Evolutionary conservation across 2,329 filamentous ascomycete genomes (phyloP), one percentile per base, ranked within the genome.

Genomic region (Pseudomassariella vexata): DNA sequence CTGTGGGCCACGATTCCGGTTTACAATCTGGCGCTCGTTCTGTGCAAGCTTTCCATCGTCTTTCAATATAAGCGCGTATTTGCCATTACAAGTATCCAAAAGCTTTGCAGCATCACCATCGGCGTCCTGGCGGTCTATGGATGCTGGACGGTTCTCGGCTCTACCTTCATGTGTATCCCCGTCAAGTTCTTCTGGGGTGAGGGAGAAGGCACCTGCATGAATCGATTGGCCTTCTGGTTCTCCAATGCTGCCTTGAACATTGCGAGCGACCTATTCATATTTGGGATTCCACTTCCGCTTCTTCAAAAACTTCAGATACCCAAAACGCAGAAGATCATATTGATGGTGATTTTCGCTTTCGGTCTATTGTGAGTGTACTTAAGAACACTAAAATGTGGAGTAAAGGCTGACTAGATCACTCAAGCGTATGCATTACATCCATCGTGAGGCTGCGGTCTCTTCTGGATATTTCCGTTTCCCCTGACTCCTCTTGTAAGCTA

Each of bases 251-350:
- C 41, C 1, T 35, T 52, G 19, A 57, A 57, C 35, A 53, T 56
- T 28, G 10, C 45, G 2, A 53, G 49, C 11, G 53, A 57, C 12
- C 19, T 55, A 24, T 32, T 51, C n/a, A 44, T 55, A n/a, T 40
- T 49, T 3, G 35, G 41, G 1, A 36, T 55, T 2, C 53, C 53
- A 2, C 37, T 55, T 5, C 50, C 53, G 9, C 34, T 54, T 14
- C 44, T 56, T 11, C 45, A 53, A 10, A 49, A 47, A 20, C 46
- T 63, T 6, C 47, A 58, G 22, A 55, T 64, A 9, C 52, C 57
- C 1, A 52, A 53, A 33, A 54, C 49, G 16, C 63, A 66, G 28
- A 61, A 63, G 16, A 40, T 66, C 11, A 60, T 62, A 2, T 46
- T 70, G 44, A 56, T 48, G 43, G 46, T 33, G 37, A 57, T 52